These are phyloP conservation scores for Coemansia sp. DNA, from an alignment of 192 early-diverging fungal genomes.

Conservation along the genomic window DNA sequence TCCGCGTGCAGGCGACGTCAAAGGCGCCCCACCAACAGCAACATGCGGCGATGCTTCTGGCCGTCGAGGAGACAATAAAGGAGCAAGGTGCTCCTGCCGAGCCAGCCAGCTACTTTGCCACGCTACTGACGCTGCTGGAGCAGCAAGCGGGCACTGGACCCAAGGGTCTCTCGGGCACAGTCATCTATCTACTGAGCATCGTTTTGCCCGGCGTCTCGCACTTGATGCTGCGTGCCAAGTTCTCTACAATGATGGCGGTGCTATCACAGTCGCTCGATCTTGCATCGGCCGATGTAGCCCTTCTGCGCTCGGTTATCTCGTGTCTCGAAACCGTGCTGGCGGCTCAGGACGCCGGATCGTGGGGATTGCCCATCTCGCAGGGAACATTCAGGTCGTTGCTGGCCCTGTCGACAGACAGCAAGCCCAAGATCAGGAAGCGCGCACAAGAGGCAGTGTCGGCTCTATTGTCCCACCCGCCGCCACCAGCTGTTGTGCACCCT, in stretches of 20 bases:
- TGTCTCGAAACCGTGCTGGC: conserved; percentile 80
- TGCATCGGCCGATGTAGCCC: conserved; percentile 76
- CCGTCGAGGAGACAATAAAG: conserved; percentile 77
- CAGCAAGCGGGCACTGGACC: conserved; percentile 58
- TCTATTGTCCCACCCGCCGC: conserved; percentile 73
- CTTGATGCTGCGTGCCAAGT: conserved; percentile 65
- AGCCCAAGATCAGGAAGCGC: conserved; percentile 88
- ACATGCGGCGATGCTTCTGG: conserved; percentile 69
- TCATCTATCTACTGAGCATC: conserved; percentile 81
- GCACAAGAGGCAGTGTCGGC: conserved; percentile 81
- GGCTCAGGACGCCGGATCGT: conserved; percentile 74
- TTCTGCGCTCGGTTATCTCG: conserved; percentile 73
- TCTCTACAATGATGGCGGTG: conserved; percentile 63
- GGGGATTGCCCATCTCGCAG: conserved; percentile 69
- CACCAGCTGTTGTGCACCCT: conserved; percentile 73
- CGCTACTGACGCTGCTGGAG: conserved; percentile 74
- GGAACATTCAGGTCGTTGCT: conserved; percentile 75
- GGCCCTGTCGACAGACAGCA: conserved; percentile 73
- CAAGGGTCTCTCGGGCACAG: conserved; percentile 60
- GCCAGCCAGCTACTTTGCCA: conserved; percentile 89
- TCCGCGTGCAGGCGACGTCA: conserved; percentile 66
- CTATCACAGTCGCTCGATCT: conserved; percentile 59
- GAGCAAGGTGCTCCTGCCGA: conserved; percentile 71
- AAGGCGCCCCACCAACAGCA: conserved; percentile 86
- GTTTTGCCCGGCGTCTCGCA: conserved; percentile 67